Evolutionary conservation across 2,329 filamentous ascomycete species (phyloP), one percentile per base, ranked within the genome.

Genomic region (Colletotrichum nymphaeae): DNA sequence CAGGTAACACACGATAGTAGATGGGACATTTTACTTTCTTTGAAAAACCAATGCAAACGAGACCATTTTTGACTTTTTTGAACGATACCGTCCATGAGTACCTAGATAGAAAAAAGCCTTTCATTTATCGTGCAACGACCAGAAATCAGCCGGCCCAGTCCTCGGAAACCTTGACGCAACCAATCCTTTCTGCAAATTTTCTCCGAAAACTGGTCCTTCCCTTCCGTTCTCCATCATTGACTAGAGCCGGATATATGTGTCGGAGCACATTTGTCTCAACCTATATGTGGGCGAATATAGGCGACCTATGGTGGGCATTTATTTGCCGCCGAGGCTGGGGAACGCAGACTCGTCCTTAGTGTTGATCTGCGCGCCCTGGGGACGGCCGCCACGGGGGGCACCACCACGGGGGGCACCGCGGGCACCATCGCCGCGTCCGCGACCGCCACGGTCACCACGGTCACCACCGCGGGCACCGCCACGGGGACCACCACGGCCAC

Each of bases 321-420:
- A 88, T 80, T 86, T 85, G 82, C 86, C 86, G 79, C 88, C 89
- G 77, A 91, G 85, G 85, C 87, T 90, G 79, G 89, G 89, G 87
- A 91, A 91, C 75, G 88, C 88, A 76, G 82, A 84, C 86, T 89
- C 83, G 78, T 91, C 89, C 79, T 81, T 87, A 80, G 87, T 86
- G 86, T 90, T 90, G 84, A 91, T 87, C 77, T 83, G 76, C 77
- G 83, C 81, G 76, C 85, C 84, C 77, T 86, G 84, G 76, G 85
- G 82, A 75, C 87, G 84, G 76, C 85, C 84, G 76, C 81, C 83
- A 73, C 84, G 85, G 81, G 87, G 85, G 67, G 71, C 59, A 64
- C 66, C 69, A 75, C 81, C 83, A 74, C 86, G 82, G 77, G 84
- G 83, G 77, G 84, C 84, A 73, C 86, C 77, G 64, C 59, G 72